A percentile compares a stretch with the other conserved stretches of the same genome.
Conservation (phyloP, 768 basidiomycete genomes). For the Panellus pusillus region DNA sequence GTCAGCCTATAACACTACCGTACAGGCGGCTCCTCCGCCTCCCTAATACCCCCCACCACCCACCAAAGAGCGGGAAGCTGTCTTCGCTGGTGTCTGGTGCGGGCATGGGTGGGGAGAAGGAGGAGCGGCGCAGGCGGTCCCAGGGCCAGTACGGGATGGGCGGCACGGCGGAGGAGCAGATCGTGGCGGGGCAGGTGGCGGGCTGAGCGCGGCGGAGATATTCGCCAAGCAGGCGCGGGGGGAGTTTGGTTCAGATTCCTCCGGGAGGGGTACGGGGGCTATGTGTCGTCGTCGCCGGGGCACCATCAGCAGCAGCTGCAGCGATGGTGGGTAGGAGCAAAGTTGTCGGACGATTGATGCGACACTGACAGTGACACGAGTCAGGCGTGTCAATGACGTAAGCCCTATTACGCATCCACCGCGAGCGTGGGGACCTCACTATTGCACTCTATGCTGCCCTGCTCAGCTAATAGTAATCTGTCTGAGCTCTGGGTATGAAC, state of each 20-base stretch:
- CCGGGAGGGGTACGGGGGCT: conserved; percentile 26
- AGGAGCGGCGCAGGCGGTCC: conserved; percentile 27
- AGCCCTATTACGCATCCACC: too few relatives aligned
- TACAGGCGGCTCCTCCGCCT: neutral
- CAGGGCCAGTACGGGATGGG: conserved; percentile 12
- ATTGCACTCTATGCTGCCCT: too few relatives aligned
- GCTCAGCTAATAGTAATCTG: too few relatives aligned
- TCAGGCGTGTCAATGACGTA: too few relatives aligned
- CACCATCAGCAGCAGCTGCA: conserved; percentile 26
- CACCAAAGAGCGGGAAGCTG: conserved; percentile 64
- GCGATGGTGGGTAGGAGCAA: neutral
- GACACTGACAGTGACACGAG: too few relatives aligned
- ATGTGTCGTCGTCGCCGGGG: conserved; percentile 1
- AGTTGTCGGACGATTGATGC: too few relatives aligned
- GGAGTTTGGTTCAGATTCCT: conserved; percentile 36
- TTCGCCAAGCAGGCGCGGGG: conserved; percentile 63
- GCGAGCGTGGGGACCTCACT: too few relatives aligned
- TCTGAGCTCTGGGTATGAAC: too few relatives aligned
- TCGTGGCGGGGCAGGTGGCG: conserved; percentile 20
- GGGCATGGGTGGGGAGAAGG: conserved; percentile 35
- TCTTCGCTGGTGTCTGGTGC: conserved; percentile 24
- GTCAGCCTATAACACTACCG: too few relatives aligned
- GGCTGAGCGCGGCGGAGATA: conserved; percentile 62
- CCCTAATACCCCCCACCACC: conserved; percentile 11
- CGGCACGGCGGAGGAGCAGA: conserved; percentile 21